Percentiles rank a stretch among this genome's conserved stretches.
These are phyloP conservation scores for Eucalyptus curtisii DNA, from an alignment of 345 rosid species.

Conservation along the genomic window DNA sequence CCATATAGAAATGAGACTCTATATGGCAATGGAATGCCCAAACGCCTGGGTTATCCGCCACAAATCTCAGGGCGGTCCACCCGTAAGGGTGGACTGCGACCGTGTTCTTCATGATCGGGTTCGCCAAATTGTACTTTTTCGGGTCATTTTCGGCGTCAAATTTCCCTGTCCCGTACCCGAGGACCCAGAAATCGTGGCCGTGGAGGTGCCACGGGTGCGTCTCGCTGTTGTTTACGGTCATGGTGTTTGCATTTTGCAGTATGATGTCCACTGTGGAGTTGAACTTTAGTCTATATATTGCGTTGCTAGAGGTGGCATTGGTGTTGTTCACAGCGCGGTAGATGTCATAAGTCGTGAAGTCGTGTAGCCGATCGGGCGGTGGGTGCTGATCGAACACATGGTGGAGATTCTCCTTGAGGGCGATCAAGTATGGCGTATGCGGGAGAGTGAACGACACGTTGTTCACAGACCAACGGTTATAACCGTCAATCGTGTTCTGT, in stretches of 20 bases:
- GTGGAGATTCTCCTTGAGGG: constrained; percentile 29
- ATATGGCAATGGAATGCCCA: constrained; percentile 82
- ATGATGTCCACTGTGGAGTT: constrained; percentile 49
- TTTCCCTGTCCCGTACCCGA: constrained; percentile 60
- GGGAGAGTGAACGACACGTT: constrained; percentile 49
- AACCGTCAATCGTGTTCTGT: constrained; percentile 30
- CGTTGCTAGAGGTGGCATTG: constrained; percentile 23
- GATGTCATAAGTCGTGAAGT: constrained; percentile 11
- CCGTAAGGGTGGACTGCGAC: constrained; percentile 60
- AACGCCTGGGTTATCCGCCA: constrained; percentile 53
- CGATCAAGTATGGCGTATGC: constrained; percentile 44
- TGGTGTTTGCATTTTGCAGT: constrained; percentile 52
- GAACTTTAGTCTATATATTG: constrained; percentile 34
- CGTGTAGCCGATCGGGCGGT: constrained; percentile 26
- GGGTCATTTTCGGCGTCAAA: constrained; percentile 33
- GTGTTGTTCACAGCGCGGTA: neutral
- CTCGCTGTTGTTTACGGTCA: constrained; percentile 28
- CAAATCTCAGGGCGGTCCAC: constrained; percentile 59
- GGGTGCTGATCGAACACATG: constrained; percentile 24
- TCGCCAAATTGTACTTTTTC: constrained; percentile 27
- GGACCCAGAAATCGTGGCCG: constrained; percentile 80
- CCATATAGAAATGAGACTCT: constrained; percentile 65
- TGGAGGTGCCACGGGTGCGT: constrained; percentile 87
- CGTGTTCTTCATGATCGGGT: constrained; percentile 77
- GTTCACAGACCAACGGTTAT: constrained; percentile 42